phyloP scores from a whole-genome alignment of 345 rosid species.

The Triadica sebifera region DNA sequence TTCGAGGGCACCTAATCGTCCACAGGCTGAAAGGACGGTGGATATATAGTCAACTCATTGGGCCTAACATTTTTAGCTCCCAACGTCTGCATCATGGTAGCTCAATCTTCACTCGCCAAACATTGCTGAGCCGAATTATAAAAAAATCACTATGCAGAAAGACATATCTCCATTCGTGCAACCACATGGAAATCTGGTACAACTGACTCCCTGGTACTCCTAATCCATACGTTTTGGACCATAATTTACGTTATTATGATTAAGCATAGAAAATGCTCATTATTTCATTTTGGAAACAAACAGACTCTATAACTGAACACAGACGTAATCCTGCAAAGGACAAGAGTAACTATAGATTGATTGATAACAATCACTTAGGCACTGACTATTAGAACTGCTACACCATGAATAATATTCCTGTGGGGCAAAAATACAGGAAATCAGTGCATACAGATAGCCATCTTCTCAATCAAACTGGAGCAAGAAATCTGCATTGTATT shows the following conservation, averaged over 20 bases:
- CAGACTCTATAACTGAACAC: background rate
- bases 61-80: constrained; percentile 16
- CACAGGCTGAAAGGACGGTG: constrained; percentile 38
- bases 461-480: background rate
- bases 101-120: no score
- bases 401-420: background rate
- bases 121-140: no score
- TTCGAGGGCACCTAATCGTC: constrained; percentile 36
- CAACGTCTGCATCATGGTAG: constrained; percentile 38
- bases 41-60: constrained; percentile 26
- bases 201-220: no score
- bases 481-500: constrained; percentile 12
- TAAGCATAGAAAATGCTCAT: no score
- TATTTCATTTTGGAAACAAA: no score
- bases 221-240: no score
- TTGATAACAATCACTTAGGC: background rate
- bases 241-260: no score
- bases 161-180: no score
- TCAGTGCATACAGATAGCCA: background rate
- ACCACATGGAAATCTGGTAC: no score
- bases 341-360: background rate
- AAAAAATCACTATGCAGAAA: no score
- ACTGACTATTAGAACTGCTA: background rate
- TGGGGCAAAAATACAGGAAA: background rate
- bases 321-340: background rate